Evolutionary conservation across 192 early-diverging fungal genomes (phyloP).

Genomic region (Dissophora globulifera): DNA sequence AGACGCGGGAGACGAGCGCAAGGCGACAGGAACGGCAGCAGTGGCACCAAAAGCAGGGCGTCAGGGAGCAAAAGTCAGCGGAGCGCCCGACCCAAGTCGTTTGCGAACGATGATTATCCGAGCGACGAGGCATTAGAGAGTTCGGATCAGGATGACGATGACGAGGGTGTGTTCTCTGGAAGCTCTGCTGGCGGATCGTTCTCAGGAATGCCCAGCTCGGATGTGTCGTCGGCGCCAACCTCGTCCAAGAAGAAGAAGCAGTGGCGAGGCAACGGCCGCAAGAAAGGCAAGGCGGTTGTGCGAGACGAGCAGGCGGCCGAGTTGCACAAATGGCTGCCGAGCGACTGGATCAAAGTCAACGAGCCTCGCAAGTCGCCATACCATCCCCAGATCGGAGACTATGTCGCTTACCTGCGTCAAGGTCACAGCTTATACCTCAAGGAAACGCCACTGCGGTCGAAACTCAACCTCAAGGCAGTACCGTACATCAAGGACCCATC

Average conservation of each 20-base stretch:
- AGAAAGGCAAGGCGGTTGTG: slow-evolving; percentile 40
- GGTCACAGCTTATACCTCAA: slow-evolving; percentile 49
- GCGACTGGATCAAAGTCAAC: slow-evolving; percentile 48
- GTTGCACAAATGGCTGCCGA: slow-evolving; percentile 24
- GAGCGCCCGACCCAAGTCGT: slow-evolving; percentile 47
- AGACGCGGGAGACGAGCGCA: slow-evolving; percentile 13
- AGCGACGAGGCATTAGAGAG: slow-evolving; percentile 40
- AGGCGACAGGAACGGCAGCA: not conserved
- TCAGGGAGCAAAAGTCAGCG: slow-evolving; percentile 49
- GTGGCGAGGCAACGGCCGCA: slow-evolving; percentile 53
- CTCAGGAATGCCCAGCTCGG: slow-evolving; percentile 10
- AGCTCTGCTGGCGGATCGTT: slow-evolving; percentile 50
- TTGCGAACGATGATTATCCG: slow-evolving; percentile 47
- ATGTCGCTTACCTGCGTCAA: slow-evolving; percentile 52
- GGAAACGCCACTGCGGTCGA: slow-evolving; percentile 47
- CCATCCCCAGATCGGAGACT: slow-evolving; percentile 54
- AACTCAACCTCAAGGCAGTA: slow-evolving; percentile 31
- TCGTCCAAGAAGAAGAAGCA: slow-evolving; percentile 33
- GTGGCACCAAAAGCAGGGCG: too few relatives aligned
- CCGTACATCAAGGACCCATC: slow-evolving; percentile 35
- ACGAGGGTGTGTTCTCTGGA: slow-evolving; percentile 44
- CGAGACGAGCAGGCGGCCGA: slow-evolving; percentile 29
- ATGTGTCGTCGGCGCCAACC: slow-evolving; percentile 8
- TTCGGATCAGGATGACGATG: slow-evolving; percentile 44
- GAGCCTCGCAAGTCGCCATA: slow-evolving; percentile 47